phyloP scores from a whole-genome alignment of 257 asterid genomes.

The Nicotiana obtusifolia region DNA sequence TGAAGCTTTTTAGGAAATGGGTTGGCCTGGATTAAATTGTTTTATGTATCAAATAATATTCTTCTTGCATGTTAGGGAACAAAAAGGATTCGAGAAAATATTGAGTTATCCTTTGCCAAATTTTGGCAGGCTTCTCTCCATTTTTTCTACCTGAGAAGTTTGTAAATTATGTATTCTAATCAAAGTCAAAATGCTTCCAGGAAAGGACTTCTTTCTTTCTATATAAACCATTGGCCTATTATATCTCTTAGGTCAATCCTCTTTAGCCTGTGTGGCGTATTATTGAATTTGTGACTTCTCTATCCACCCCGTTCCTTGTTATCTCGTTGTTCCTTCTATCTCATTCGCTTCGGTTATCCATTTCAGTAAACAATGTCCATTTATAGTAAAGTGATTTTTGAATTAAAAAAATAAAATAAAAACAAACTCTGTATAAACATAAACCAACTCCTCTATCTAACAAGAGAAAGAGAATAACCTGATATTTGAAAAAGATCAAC shows the following conservation, averaged over 20 bases:
- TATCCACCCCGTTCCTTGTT: neutral
- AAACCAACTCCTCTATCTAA: too few relatives aligned
- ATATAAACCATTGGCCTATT: neutral
- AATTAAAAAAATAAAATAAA: too few relatives aligned
- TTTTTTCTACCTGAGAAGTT: neutral
- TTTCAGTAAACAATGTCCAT: too few relatives aligned
- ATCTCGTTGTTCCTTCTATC: too few relatives aligned
- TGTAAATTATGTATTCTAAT: neutral
- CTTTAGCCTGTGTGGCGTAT: neutral
- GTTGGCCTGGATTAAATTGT: slow-evolving; percentile 38
- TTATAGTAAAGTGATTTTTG: too few relatives aligned
- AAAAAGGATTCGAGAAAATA: neutral
- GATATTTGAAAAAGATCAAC: too few relatives aligned
- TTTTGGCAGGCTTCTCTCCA: slow-evolving; percentile 3
- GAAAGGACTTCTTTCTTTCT: neutral
- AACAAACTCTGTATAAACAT: too few relatives aligned
- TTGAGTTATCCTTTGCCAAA: neutral
- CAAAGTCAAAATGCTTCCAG: neutral
- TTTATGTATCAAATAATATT: neutral
- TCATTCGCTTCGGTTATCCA: too few relatives aligned
- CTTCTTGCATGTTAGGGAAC: neutral
- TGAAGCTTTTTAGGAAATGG: slow-evolving; percentile 64
- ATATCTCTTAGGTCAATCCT: neutral
- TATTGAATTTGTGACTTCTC: neutral
- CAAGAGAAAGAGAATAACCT: too few relatives aligned